Evolutionary conservation across 257 asterid genomes (phyloP).

Genomic region (Solanum pimpinellifolium): DNA sequence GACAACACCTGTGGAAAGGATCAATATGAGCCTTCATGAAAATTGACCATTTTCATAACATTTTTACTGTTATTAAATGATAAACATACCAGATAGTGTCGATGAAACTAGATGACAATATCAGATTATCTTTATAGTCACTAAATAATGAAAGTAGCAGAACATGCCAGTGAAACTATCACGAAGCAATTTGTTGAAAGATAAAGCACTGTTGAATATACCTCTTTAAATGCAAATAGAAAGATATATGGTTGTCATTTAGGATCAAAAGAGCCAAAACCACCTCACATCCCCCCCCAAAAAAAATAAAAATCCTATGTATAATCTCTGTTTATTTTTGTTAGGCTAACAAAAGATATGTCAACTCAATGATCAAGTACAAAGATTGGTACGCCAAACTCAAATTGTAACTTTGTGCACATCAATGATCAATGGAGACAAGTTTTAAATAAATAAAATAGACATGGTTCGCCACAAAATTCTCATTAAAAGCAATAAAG

Average conservation of each 20-base stretch:
- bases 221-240: no score
- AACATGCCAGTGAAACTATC: background rate
- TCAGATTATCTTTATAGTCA: background rate
- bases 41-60: background rate
- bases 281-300: background rate
- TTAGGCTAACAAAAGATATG: background rate
- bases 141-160: background rate
- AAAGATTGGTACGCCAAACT: background rate
- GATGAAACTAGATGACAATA: background rate
- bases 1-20: conserved; percentile 58
- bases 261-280: background rate
- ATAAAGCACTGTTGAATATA: background rate
- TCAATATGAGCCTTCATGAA: background rate
- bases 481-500: background rate
- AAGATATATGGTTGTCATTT: no score
- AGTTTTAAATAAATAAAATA: background rate
- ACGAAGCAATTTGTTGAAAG: background rate
- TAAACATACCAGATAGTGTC: background rate
- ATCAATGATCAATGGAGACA: background rate
- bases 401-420: background rate
- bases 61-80: background rate
- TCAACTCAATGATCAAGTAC: background rate
- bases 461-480: background rate
- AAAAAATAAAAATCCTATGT: background rate
- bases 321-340: background rate